A percentile compares a stretch with the other conserved stretches of the same genome.
phyloP scores from a whole-genome alignment of 164 flowering plant species.

The Annona cherimola region DNA sequence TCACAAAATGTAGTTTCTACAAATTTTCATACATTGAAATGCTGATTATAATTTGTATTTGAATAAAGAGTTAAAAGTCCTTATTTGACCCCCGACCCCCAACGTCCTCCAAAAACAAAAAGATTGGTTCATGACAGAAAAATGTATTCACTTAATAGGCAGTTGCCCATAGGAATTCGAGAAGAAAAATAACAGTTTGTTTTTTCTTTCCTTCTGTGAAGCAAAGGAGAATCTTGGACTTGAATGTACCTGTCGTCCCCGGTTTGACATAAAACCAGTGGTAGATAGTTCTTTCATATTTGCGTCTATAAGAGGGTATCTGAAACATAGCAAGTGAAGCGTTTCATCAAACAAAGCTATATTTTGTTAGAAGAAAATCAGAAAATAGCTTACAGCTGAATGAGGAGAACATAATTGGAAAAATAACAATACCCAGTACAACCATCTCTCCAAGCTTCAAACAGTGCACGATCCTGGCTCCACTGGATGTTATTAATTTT shows the following conservation, averaged over 20 bases:
- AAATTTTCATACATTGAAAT: background rate
- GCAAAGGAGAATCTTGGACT: background rate
- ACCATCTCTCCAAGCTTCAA: slow-evolving; percentile 85
- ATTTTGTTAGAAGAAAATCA: background rate
- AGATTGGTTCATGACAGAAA: too few relatives aligned
- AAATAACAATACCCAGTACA: slow-evolving; percentile 54
- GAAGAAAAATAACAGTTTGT: background rate
- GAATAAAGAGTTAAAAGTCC: background rate
- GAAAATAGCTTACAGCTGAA: background rate
- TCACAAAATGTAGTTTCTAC: background rate
- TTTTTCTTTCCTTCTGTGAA: background rate
- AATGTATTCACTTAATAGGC: too few relatives aligned
- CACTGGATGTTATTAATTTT: slow-evolving; percentile 46
- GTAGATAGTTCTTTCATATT: slow-evolving; percentile 79
- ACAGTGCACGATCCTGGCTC: slow-evolving; percentile 67
- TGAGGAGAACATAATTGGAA: background rate
- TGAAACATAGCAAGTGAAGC: slow-evolving; percentile 16
- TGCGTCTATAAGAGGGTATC: slow-evolving; percentile 93
- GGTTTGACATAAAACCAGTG: slow-evolving; percentile 95
- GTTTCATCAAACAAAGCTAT: background rate
- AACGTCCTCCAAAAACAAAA: too few relatives aligned
- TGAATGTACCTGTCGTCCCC: slow-evolving; percentile 77
- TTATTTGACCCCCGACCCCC: too few relatives aligned
- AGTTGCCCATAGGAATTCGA: background rate
- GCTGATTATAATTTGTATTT: background rate